phyloP scores from a whole-genome alignment of 164 flowering plant species.

The Aristolochia fimbriata region DNA sequence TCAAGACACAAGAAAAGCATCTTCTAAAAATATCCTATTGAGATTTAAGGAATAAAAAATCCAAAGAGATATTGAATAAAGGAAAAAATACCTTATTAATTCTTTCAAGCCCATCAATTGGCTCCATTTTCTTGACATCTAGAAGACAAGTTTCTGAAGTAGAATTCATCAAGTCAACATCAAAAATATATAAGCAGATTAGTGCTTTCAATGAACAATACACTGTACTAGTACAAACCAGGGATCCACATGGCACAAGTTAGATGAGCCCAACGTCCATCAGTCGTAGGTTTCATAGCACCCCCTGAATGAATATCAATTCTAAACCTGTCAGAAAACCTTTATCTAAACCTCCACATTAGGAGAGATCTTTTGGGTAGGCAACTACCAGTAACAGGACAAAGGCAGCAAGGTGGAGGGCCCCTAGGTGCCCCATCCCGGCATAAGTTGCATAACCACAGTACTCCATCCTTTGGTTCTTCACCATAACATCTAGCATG shows the following conservation, averaged over 20 bases:
- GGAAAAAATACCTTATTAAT: conserved; percentile 54
- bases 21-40: background rate
- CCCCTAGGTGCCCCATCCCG: conserved; percentile 63
- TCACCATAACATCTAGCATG: conserved; percentile 99
- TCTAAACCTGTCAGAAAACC: conserved; percentile 1
- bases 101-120: conserved; percentile 86
- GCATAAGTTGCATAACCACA: conserved; percentile 94
- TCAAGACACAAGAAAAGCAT: background rate
- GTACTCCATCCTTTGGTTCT: conserved; percentile 68
- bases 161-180: conserved; percentile 9
- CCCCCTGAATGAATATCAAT: conserved; percentile 51
- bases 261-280: conserved; percentile 99
- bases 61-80: no score
- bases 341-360: conserved; percentile 2
- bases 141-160: conserved; percentile 83
- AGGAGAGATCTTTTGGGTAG: background rate
- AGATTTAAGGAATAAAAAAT: background rate
- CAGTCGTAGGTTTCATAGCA: conserved; percentile 96
- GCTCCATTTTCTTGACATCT: conserved; percentile 92
- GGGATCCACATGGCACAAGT: conserved; percentile 99
- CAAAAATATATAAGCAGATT: background rate
- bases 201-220: background rate
- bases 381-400: conserved; percentile 74
- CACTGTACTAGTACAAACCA: conserved; percentile 27
- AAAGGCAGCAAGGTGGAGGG: conserved; percentile 85